Percentiles rank a stretch among this genome's conserved stretches.
Conservation (phyloP, 805 yeast genomes). For the Spathaspora arborariae region DNA sequence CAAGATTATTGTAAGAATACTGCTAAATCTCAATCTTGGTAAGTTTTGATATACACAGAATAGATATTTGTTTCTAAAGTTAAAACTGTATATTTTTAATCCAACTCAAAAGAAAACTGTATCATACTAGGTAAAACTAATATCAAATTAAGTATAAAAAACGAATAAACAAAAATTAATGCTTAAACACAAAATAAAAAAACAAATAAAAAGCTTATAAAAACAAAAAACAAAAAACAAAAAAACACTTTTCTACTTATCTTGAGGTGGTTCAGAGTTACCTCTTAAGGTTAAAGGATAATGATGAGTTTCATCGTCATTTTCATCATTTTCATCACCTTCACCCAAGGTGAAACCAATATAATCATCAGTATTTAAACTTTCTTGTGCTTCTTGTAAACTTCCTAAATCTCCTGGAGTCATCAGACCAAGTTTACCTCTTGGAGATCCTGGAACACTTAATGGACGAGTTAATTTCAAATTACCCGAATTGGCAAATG, state of each 20-base stretch:
- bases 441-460: conserved; percentile 96
- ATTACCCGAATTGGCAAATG: conserved; percentile 41
- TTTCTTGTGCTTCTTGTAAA: conserved; percentile 80
- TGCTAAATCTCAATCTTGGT: not conserved
- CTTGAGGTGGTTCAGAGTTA: conserved; percentile 39
- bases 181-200: not conserved
- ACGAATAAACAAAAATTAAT: not conserved
- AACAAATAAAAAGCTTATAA: not conserved
- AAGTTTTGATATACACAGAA: not conserved
- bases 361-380: conserved; percentile 72
- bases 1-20: conserved; percentile 10
- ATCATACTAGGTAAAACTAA: not conserved
- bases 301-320: conserved; percentile 29
- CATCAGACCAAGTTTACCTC: conserved; percentile 72
- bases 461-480: conserved; percentile 85
- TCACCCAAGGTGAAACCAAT: conserved; percentile 50
- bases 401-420: conserved; percentile 99
- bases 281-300: conserved; percentile 51
- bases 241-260: conserved; percentile 1
- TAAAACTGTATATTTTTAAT: not conserved
- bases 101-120: not conserved
- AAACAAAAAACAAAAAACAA: not conserved
- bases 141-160: not conserved
- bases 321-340: conserved; percentile 42
- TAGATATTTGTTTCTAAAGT: not conserved